Conservation (phyloP, 495 filamentous ascomycete species). For the Xylaria bambusicola region DNA sequence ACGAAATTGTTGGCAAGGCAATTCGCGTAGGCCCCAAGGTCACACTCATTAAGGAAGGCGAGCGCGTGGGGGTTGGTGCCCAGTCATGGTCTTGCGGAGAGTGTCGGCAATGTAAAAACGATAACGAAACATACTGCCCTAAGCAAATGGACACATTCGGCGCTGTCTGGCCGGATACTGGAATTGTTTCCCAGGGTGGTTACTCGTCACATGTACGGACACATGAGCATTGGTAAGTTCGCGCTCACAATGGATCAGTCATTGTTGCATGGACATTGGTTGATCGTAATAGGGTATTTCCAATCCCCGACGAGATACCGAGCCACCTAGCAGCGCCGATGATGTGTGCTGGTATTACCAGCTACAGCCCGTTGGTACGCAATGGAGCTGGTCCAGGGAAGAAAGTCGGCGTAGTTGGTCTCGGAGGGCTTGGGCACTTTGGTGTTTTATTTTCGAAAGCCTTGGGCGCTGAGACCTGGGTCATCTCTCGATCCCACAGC, state of each 20-base stretch:
- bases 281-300: constrained; percentile 57
- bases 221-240: constrained; percentile 54
- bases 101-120: constrained; percentile 59
- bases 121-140: constrained; percentile 60
- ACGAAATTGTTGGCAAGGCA: constrained; percentile 53
- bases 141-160: constrained; percentile 60
- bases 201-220: constrained; percentile 57
- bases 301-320: constrained; percentile 73
- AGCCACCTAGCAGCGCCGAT: constrained; percentile 75
- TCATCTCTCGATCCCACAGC: constrained; percentile 64
- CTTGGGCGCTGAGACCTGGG: constrained; percentile 70
- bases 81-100: constrained; percentile 56
- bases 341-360: constrained; percentile 86
- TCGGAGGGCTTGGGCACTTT: constrained; percentile 75
- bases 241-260: neutral
- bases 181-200: constrained; percentile 55
- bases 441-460: constrained; percentile 72
- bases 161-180: constrained; percentile 55
- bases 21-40: constrained; percentile 59
- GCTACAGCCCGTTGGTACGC: constrained; percentile 74
- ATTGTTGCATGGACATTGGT: neutral
- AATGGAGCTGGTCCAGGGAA: constrained; percentile 76
- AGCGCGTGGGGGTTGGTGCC: constrained; percentile 61
- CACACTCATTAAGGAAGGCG: constrained; percentile 54
- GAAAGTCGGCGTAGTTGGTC: constrained; percentile 73